Evolutionary conservation across 2,329 filamentous ascomycete genomes (phyloP), one percentile per base, ranked within the genome.

Genomic region (Fusarium lyarnte): DNA sequence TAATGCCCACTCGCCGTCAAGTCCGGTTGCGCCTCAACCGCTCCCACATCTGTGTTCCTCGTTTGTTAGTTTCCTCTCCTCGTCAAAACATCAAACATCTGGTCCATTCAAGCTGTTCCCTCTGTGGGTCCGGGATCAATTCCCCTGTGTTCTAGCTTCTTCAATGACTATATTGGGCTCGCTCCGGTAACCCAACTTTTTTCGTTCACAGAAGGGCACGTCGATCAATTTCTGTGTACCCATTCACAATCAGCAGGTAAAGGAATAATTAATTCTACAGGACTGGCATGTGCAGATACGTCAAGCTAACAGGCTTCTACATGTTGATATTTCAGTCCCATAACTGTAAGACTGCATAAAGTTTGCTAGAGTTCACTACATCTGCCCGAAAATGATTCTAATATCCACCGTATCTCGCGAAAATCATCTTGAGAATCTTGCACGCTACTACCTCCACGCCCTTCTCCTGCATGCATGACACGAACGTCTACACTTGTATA

Each of bases 31-130:
- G 59, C 71, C 73, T 68, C 69, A 73, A 69, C 74, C 74, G 70
- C 73, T 73, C 69, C 55, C 61, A 71, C 46, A 59, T 75, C 75
- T 76, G 73, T 76, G 74, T 66, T 39, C 58, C 72, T 68, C 66
- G 69, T 70, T 65, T 63, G 54, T 65, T 63, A 47, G 43, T 72
- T 58, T 70, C 69, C 58, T 47, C 52, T 60, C 62, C 70, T 59
- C 43, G 63, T 72, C 57, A 68, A 69, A 74, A 74, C 71, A 72
- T 55, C 55, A 73, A 73, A 72, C 71, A 73, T 58, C 27, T 53
- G 63, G 60, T 58, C 70, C 58, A 59, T 67, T 60, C 58, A 63
- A 55, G 36, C 51, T 71, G 62, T 73, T 71, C 73, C 54, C 57
- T 45, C 39, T 51, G 69, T 74, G 69, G 74, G 63, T 72, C 71